A percentile compares a stretch with the other conserved stretches of the same genome.
phyloP scores from a whole-genome alignment of 768 basidiomycete species.

The Exidia glandulosa region DNA sequence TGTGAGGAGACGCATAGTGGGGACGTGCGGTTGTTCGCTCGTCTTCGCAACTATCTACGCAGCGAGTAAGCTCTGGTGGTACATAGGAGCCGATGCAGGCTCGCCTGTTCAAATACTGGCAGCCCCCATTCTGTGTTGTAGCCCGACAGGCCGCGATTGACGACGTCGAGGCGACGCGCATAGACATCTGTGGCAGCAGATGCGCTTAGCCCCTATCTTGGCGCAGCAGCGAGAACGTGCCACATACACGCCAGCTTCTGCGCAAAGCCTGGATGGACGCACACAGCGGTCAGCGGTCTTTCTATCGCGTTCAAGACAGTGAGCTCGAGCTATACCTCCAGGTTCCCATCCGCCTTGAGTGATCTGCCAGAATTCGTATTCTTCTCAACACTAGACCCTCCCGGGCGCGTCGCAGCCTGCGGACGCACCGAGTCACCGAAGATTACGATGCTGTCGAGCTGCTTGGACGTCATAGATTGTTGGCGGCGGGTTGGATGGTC shows the following conservation, averaged over 20 bases:
- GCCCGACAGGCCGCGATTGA: constrained; percentile 76
- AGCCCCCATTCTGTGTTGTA: constrained; percentile 85
- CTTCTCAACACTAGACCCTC: not conserved
- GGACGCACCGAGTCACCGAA: constrained; percentile 54
- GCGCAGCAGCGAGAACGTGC: not conserved
- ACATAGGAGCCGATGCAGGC: constrained; percentile 5
- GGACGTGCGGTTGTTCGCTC: constrained; percentile 33
- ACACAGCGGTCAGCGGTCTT: no score
- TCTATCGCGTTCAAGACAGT: not conserved
- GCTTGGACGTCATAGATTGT: constrained; percentile 38
- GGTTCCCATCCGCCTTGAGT: constrained; percentile 57
- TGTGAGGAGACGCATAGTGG: constrained; percentile 59
- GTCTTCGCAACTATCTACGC: constrained; percentile 48
- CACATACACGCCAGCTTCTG: constrained; percentile 55
- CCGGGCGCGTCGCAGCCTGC: not conserved
- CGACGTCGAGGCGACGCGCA: constrained; percentile 67
- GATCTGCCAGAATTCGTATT: constrained; percentile 20
- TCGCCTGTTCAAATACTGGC: constrained; percentile 65
- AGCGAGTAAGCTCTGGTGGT: not conserved
- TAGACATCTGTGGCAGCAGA: constrained; percentile 48
- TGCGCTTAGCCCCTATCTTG: constrained; percentile 1
- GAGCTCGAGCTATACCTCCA: constrained; percentile 14
- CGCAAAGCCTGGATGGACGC: constrained; percentile 62
- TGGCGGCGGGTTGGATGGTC: not conserved
- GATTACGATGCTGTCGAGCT: constrained; percentile 59